Base-by-base conservation (phyloP, 345 rosid species). In the Arabidopsis arenosa region DNA sequence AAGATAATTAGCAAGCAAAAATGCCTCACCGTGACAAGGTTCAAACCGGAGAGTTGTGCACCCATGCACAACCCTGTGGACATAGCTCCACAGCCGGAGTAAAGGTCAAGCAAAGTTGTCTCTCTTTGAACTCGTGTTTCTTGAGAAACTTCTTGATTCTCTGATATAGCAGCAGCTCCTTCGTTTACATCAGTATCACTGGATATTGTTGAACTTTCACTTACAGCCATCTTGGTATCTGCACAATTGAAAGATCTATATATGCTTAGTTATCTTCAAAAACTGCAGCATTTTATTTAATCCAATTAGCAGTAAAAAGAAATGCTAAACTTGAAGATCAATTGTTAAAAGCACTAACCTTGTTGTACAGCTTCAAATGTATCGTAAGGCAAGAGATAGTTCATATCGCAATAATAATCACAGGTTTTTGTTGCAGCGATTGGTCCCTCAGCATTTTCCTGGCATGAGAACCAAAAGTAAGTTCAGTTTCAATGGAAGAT, bases 31-130 rank as follows among this genome's bases (percentile, higher is more conserved):
- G 93, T 90, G 21, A 84, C 81, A 39, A 93, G 93, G 26, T 86
- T 81, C 10, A 77, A 28, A 7, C 90, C 86, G 18, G 89, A 76
- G 13, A 81, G 33, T 6, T 84, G 77, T 35, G 96, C 89, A 14
- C 98, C 95, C 14, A 89, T 83, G 68, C 93, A 86, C 37, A 93
- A 72, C 3, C 98, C 97, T 1, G 92, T 93, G 0, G 98, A 91
- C 97, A 93, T 89, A 7, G 92, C 97, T 6, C 97, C 96, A 80
- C 98, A 93, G 3, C 97, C 97, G 49, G 89, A 83, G 70, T 93
- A 91, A 61, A 91, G 81, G 65, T 93, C 98, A 4, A 91, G 63
- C 81, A 93, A 44, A 9, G 84, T 68, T 12, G 75, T 75, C 60
- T 82, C 82, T 54, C 79, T 83, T 2, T 41, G 23, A 61, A 15